These are phyloP conservation scores for Boletus vermiculosoides DNA, from an alignment of 768 basidiomycete species.

Conservation along the genomic window DNA sequence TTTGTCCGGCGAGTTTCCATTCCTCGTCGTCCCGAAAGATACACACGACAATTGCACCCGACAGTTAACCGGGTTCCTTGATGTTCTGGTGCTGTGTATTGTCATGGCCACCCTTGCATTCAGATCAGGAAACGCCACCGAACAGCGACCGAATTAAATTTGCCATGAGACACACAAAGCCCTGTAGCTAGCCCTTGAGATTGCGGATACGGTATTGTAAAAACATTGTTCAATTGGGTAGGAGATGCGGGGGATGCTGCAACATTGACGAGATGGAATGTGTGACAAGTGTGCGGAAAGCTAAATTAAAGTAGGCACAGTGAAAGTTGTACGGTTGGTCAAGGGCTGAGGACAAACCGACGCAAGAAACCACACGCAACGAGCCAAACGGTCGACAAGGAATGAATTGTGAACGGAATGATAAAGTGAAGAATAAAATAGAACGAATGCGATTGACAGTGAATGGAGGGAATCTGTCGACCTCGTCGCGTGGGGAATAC, in stretches of 20 bases:
- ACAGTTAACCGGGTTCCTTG: not conserved
- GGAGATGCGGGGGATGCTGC: constrained; percentile 42
- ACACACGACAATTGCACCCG: not conserved
- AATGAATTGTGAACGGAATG: constrained; percentile 41
- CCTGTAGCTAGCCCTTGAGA: constrained; percentile 32
- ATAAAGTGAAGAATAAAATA: constrained; percentile 87
- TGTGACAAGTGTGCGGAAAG: constrained; percentile 30
- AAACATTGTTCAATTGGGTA: constrained; percentile 41
- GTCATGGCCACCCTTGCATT: constrained; percentile 13
- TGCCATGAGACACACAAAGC: constrained; percentile 18
- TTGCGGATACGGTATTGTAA: constrained; percentile 35
- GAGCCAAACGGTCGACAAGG: constrained; percentile 37
- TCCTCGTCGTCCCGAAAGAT: not conserved
- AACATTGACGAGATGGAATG: constrained; percentile 42
- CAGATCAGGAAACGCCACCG: constrained; percentile 11
- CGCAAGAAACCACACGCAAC: constrained; percentile 36
- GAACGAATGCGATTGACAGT: constrained; percentile 53
- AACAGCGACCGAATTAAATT: constrained; percentile 7
- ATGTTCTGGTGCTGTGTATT: constrained; percentile 13
- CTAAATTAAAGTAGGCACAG: constrained; percentile 35
- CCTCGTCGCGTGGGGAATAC: constrained; percentile 49
- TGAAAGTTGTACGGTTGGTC: constrained; percentile 28
- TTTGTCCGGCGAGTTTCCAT: not conserved
- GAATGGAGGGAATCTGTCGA: constrained; percentile 51
- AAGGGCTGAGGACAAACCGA: constrained; percentile 26